A percentile compares a stretch with the other conserved stretches of the same genome.
phyloP scores from a whole-genome alignment of 2,329 filamentous ascomycete genomes.

The Huntiella omanensis region DNA sequence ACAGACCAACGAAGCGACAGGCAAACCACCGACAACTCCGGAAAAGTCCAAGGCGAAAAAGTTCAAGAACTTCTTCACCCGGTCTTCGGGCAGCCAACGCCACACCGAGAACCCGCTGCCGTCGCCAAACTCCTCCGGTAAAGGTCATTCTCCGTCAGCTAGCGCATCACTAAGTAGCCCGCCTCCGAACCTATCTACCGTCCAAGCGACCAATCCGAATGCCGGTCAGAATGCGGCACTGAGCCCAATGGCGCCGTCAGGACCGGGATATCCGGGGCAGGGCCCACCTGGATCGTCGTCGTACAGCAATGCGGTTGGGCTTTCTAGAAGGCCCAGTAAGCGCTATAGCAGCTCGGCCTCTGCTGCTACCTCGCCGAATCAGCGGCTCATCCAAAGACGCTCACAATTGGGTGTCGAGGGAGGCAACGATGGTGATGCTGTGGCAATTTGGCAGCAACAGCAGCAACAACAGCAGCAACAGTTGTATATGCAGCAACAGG shows the following conservation, averaged over 20 bases:
- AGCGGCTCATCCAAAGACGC: slow-evolving; percentile 7
- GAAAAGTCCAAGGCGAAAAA: slow-evolving; percentile 7
- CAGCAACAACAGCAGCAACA: slow-evolving; percentile 16
- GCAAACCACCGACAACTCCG: not conserved
- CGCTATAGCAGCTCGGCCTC: slow-evolving; percentile 30
- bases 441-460: slow-evolving; percentile 16
- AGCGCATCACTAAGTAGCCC: not conserved
- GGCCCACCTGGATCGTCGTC: not conserved
- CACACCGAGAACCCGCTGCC: slow-evolving; percentile 7
- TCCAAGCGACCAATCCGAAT: not conserved
- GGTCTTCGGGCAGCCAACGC: slow-evolving; percentile 6
- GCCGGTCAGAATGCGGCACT: not conserved
- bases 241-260: not conserved
- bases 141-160: not conserved
- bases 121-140: not conserved
- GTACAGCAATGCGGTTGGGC: slow-evolving; percentile 30
- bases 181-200: not conserved
- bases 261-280: slow-evolving; percentile 9
- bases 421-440: slow-evolving; percentile 12
- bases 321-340: slow-evolving; percentile 38
- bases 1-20: not conserved
- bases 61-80: slow-evolving; percentile 5
- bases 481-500: slow-evolving; percentile 17
- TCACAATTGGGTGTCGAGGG: slow-evolving; percentile 11
- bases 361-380: slow-evolving; percentile 17